phyloP scores from a whole-genome alignment of 2,329 filamentous ascomycete genomes.

The Fusarium neocosmosporiellum region DNA sequence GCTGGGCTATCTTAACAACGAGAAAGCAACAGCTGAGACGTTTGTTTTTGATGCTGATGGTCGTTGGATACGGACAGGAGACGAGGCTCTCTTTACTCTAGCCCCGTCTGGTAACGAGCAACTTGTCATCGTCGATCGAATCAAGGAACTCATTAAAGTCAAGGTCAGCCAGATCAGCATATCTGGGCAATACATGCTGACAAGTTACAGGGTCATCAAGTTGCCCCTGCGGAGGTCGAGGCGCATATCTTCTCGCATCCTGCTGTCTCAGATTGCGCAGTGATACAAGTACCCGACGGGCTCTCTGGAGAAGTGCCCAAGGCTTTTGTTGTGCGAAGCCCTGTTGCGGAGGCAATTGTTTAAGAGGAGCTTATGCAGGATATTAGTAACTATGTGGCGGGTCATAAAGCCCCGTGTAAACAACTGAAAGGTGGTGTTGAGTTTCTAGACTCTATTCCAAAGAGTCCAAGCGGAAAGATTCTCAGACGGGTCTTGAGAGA shows the following conservation, averaged over 20 bases:
- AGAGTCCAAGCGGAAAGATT: constrained; percentile 76
- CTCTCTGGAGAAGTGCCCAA: constrained; percentile 70
- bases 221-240: neutral
- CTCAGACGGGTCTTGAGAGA: neutral
- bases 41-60: constrained; percentile 75
- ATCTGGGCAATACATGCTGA: neutral
- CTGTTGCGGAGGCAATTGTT: neutral
- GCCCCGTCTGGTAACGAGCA: constrained; percentile 78
- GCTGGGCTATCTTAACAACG: constrained; percentile 87
- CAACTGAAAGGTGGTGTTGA: constrained; percentile 71
- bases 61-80: constrained; percentile 84
- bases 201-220: constrained; percentile 57
- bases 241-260: constrained; percentile 61
- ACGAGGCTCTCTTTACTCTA: constrained; percentile 78
- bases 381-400: neutral
- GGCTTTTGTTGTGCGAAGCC: constrained; percentile 64
- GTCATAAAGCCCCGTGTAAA: constrained; percentile 59
- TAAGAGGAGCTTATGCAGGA: neutral
- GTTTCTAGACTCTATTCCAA: constrained; percentile 75
- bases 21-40: constrained; percentile 82
- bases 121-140: constrained; percentile 84
- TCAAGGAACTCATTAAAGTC: constrained; percentile 78
- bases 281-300: constrained; percentile 74
- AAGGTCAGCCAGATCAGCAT: constrained; percentile 61
- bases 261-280: constrained; percentile 76